Percentiles rank a stretch among this genome's conserved stretches.
Evolutionary conservation across 768 basidiomycete species (phyloP).

Genomic region (Kwoniella heveanensis): DNA sequence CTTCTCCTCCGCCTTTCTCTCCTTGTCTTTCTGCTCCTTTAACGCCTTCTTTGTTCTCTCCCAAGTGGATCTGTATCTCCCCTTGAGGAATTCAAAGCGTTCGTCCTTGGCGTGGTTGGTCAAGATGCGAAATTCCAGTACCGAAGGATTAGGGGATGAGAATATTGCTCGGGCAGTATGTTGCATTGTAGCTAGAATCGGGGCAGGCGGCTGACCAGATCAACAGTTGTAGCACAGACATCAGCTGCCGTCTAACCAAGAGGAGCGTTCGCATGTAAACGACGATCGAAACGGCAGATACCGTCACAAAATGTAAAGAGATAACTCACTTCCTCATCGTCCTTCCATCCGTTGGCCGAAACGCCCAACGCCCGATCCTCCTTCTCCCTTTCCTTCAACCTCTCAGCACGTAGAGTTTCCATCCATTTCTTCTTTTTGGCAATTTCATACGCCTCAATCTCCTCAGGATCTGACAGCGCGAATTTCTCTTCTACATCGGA

Average conservation of each 20-base stretch:
- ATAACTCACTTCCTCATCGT: conserved; percentile 36
- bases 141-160: conserved; percentile 72
- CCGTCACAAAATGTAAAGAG: too few relatives aligned
- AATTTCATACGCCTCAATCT: conserved; percentile 67
- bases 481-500: conserved; percentile 85
- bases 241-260: too few relatives aligned
- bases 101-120: conserved; percentile 78
- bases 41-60: conserved; percentile 60
- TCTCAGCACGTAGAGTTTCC: conserved; percentile 65
- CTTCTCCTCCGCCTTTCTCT: conserved; percentile 7
- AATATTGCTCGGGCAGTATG: conserved; percentile 72
- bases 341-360: conserved; percentile 44
- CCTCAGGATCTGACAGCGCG: conserved; percentile 67
- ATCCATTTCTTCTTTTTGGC: conserved; percentile 70
- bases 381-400: conserved; percentile 59
- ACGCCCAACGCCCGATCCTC: conserved; percentile 67
- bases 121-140: conserved; percentile 84
- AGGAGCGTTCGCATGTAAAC: too few relatives aligned
- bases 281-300: too few relatives aligned
- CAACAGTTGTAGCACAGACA: too few relatives aligned
- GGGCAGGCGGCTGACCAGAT: conserved; percentile 57
- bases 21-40: conserved; percentile 6
- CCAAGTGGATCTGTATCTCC: conserved; percentile 74
- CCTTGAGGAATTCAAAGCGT: conserved; percentile 78
- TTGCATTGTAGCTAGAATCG: conserved; percentile 71